Base-by-base conservation (phyloP, 495 filamentous ascomycete genomes). In the Daldinia concentrica region DNA sequence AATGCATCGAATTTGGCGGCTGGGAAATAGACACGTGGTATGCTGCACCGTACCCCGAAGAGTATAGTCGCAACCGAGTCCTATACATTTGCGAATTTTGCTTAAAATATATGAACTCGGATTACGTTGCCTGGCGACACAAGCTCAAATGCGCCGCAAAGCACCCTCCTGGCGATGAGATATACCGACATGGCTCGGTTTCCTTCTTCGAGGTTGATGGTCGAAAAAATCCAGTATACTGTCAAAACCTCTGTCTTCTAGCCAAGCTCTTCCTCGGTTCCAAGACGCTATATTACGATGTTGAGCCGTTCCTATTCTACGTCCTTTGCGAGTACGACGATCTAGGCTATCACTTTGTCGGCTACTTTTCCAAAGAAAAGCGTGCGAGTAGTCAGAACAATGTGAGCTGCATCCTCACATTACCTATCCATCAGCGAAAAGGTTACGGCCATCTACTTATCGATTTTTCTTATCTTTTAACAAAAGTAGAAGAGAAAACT, bases 1-100 rank as follows among this genome's bases (percentile, higher is more conserved):
- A 98, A 76, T 97, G 94, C 80, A 97, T 99, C 82, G 94, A 97
- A 66, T 98, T 99, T 81, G 95, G 96, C 29, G 92, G 92, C 43
- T 95, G 91, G 81, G 95, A 98, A 76, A 98, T 99, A 73, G 96
- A 99, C 79, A 98, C 94, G 24, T 98, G 95, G 95, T 98, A 99
- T 80, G 94, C 96, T n/a, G 95, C 95, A 27, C 95, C 95, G 19
- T 99, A 99, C 75, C 95, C 95, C 0, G 95, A 98, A 78, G 95
- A 99, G 79, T 99, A 98, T 82, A 98, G 93, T 74, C 90, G 93
- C 71, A 98, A 98, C 76, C 90, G 90, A 36, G 91, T 97, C 19
- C 89, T 99, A 15, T 98, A 97, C 80, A 98, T 99, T 70, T 99
- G 95, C 83, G 96, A 99, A 78, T 99, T 98, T 79, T 99, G 95